Conservation (phyloP, 1,284 basidiomycete genomes). For the Blastosporella zonata region DNA sequence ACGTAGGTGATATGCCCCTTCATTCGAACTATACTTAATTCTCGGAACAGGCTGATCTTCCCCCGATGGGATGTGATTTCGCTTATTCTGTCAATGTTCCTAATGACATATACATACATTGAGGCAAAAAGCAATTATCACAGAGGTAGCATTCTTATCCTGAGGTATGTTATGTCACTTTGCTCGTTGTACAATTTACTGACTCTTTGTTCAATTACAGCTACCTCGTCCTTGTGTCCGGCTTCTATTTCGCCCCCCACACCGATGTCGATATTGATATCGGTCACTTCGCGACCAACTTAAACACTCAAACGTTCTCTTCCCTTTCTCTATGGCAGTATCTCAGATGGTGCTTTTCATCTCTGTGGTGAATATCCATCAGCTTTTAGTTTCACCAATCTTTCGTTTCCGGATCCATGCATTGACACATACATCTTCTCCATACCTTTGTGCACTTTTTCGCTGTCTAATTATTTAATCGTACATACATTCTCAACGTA, state of each 20-base stretch:
- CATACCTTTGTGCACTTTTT: constrained; percentile 6
- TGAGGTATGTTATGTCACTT: constrained; percentile 56
- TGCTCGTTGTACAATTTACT: constrained; percentile 2
- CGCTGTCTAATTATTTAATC: constrained; percentile 15
- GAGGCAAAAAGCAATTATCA: constrained; percentile 98
- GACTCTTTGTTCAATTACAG: constrained; percentile 32
- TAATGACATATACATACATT: constrained; percentile 99
- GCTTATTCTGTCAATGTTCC: constrained; percentile 92
- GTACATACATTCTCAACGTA: constrained; percentile 18
- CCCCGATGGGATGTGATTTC: constrained; percentile 98
- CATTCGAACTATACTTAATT: constrained; percentile 7
- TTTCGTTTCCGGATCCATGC: not conserved
- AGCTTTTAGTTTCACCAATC: not conserved
- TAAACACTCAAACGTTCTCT: constrained; percentile 28
- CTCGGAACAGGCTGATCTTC: constrained; percentile 79
- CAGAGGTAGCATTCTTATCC: constrained; percentile 87
- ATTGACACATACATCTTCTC: not conserved
- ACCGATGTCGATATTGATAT: constrained; percentile 36
- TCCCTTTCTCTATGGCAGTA: constrained; percentile 34
- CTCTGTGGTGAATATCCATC: constrained; percentile 23
- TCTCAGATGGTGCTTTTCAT: constrained; percentile 34
- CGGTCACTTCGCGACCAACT: constrained; percentile 22
- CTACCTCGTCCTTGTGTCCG: constrained; percentile 76
- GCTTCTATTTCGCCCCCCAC: constrained; percentile 75
- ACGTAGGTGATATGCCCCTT: constrained; percentile 53